Conservation (phyloP, 2,329 filamentous ascomycete species). For the Botrytis deweyae region DNA sequence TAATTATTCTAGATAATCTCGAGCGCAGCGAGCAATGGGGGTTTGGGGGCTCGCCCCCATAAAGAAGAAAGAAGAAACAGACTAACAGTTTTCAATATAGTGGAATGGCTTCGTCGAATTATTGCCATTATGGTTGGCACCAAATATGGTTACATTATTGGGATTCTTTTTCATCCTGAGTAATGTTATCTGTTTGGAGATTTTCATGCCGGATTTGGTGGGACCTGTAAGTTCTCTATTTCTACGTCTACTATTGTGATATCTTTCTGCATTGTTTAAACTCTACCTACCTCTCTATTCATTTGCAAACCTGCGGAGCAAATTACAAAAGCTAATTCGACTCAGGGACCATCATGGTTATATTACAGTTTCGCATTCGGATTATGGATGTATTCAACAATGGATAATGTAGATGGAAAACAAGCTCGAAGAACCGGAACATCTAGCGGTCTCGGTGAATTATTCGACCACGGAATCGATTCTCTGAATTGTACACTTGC, state of each 20-base stretch:
- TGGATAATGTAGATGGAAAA: constrained; percentile 99
- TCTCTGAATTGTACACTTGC: constrained; percentile 95
- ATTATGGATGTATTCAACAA: constrained; percentile 97
- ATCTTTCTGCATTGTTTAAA: neutral
- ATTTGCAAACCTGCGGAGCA: neutral
- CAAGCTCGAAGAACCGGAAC: constrained; percentile 93
- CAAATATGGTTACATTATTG: constrained; percentile 94
- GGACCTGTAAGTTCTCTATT: constrained; percentile 66
- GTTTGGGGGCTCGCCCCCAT: constrained; percentile 4
- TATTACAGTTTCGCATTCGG: constrained; percentile 96
- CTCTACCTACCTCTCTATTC: neutral
- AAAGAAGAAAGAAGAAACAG: neutral
- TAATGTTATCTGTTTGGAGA: constrained; percentile 71
- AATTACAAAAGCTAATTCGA: constrained; percentile 24
- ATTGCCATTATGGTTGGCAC: constrained; percentile 91
- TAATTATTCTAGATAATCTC: neutral
- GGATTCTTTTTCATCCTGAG: constrained; percentile 92
- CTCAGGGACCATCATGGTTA: constrained; percentile 82
- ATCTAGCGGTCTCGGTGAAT: constrained; percentile 89
- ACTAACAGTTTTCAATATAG: constrained; percentile 49
- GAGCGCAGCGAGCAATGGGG: neutral
- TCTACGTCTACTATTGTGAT: neutral
- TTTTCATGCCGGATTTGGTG: constrained; percentile 85
- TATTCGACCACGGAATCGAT: constrained; percentile 99
- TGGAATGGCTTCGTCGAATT: constrained; percentile 96